Evolutionary conservation across 805 yeast species (phyloP).

Genomic region (Starmerella ratchasimensis): DNA sequence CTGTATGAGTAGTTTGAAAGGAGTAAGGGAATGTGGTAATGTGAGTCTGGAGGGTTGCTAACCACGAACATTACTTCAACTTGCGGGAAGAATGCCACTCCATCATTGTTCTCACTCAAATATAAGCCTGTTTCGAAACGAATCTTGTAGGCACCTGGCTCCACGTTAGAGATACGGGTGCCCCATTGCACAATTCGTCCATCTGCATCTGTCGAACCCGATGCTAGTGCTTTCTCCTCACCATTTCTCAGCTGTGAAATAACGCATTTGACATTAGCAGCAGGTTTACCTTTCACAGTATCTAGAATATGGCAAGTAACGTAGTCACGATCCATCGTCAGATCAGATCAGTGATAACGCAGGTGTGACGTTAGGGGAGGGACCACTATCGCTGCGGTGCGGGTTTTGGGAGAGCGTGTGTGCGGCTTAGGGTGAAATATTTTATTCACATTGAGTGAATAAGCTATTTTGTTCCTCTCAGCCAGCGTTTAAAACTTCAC

Average conservation of each 20-base stretch:
- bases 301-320: conserved; percentile 85
- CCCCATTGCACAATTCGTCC: conserved; percentile 70
- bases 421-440: no score
- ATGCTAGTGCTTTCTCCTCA: conserved; percentile 38
- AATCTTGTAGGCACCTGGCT: conserved; percentile 59
- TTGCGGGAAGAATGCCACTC: conserved; percentile 55
- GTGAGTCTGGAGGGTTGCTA: conserved; percentile 53
- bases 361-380: no score
- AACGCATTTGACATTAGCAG: conserved; percentile 57
- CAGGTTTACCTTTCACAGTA: conserved; percentile 74
- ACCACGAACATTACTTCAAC: conserved; percentile 69
- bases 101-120: conserved; percentile 27
- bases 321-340: conserved; percentile 33
- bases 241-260: conserved; percentile 20
- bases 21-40: conserved; percentile 80
- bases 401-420: no score
- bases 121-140: conserved; percentile 64
- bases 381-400: no score
- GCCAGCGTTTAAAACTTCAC: no score
- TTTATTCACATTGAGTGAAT: no score
- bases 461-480: no score
- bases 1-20: conserved; percentile 78
- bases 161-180: conserved; percentile 23
- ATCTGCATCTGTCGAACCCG: conserved; percentile 59
- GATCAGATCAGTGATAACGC: neutral